phyloP scores from a whole-genome alignment of 192 early-diverging fungal genomes.

The Coemansia sp. region DNA sequence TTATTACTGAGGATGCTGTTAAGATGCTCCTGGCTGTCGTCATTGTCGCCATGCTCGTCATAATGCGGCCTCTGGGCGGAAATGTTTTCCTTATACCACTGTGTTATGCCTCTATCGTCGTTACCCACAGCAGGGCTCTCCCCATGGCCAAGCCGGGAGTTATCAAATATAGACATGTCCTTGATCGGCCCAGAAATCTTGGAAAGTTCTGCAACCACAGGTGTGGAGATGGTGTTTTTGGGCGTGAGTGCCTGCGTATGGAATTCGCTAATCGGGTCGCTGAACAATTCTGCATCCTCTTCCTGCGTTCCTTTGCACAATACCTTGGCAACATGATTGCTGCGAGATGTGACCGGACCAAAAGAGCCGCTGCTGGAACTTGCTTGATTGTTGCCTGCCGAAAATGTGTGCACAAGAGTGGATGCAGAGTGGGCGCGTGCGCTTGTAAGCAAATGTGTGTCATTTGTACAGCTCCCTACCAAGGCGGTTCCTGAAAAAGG shows the following conservation, averaged over 20 bases:
- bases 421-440: slow-evolving; percentile 11
- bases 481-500: slow-evolving; percentile 10
- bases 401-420: not conserved
- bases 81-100: slow-evolving; percentile 45
- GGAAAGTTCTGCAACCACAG: not conserved
- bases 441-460: not conserved
- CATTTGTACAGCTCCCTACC: not conserved
- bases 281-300: slow-evolving; percentile 16
- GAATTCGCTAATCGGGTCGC: slow-evolving; percentile 52
- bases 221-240: not conserved
- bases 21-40: not conserved
- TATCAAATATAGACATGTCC: not conserved
- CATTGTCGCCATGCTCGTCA: not conserved
- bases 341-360: not conserved
- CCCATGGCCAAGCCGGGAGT: not conserved
- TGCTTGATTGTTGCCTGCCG: not conserved
- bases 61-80: not conserved
- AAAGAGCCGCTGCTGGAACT: not conserved
- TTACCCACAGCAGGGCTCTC: not conserved
- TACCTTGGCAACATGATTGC: not conserved
- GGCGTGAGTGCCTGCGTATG: slow-evolving; percentile 19
- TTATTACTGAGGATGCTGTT: not conserved
- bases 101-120: slow-evolving; percentile 21
- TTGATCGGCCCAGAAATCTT: not conserved
- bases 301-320: not conserved